Base-by-base conservation (phyloP, 106 monocot species). In the Dendrobium officinale region DNA sequence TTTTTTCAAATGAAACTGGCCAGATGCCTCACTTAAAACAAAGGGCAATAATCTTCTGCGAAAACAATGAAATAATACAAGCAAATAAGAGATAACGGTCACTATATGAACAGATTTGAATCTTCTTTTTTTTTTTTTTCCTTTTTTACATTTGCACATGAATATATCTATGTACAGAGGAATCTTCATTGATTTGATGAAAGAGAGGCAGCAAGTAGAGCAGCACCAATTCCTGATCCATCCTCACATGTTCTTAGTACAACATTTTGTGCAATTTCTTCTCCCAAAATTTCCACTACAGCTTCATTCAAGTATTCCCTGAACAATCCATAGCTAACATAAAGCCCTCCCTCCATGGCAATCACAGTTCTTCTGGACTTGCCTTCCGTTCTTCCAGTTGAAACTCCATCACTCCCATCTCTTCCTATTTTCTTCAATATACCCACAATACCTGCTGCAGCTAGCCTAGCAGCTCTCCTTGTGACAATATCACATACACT, bases 371-470 rank as follows among this genome's bases (percentile, higher is more conserved):
- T 88, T 72, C 76, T 87, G 2, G 83, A 27, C 49, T 82, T 85
- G 29, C 84, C 77, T 79, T 77, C 87, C 3, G 79, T 56, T 77
- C 89, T 82, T 2, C 92, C 89, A 13, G 88, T 85, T 2, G 84
- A 83, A 80, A 88, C 81, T 1, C 84, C 89, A 43, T 86, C 86
- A 27, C 91, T 95, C 8, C 94, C 95, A 80, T 99, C 99, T 78
- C 95, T 85, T 9, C 99, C 93, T 26, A 99, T 88, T 73, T 99
- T 99, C 82, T 93, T 99, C 75, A 99, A 47, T 85, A 95, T 99
- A 8, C 99, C 95, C 13, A 93, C 99, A 41, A 99, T 93, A n/a
- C 99, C 99, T 9, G 99, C 91, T 11, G 95, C 95, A 27, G 83
- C 91, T 72, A 99, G 79, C 42, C 93, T 84, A 2, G 99, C 99